phyloP scores from a whole-genome alignment of 2,329 filamentous ascomycete species.

The Karstenula rhodostoma region DNA sequence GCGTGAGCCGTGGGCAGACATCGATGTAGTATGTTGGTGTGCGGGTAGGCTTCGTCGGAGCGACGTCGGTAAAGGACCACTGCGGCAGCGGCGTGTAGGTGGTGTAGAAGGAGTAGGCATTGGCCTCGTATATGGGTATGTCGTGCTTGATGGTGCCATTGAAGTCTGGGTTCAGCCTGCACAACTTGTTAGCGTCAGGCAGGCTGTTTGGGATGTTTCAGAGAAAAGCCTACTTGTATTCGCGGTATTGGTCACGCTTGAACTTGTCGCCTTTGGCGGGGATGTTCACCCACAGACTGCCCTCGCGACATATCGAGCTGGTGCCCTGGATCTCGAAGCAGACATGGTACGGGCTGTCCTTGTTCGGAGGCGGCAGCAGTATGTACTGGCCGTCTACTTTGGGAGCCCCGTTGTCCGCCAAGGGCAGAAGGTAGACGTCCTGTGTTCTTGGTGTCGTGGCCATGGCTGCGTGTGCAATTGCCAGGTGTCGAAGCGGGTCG shows the following conservation, averaged over 20 bases:
- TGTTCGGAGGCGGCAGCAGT: slow-evolving; percentile 78
- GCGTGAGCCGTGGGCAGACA: slow-evolving; percentile 80
- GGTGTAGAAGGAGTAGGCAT: slow-evolving; percentile 93
- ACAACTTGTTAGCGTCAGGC: slow-evolving; percentile 21
- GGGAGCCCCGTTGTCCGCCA: slow-evolving; percentile 93
- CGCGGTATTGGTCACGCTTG: slow-evolving; percentile 78
- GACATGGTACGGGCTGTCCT: slow-evolving; percentile 73
- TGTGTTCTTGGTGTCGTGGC: slow-evolving; percentile 32
- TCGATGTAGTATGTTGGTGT: slow-evolving; percentile 91
- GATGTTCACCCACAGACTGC: slow-evolving; percentile 96
- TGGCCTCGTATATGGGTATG: slow-evolving; percentile 80
- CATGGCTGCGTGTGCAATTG: slow-evolving; percentile 31
- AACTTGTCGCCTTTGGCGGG: slow-evolving; percentile 80
- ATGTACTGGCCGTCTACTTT: slow-evolving; percentile 90
- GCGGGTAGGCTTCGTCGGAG: slow-evolving; percentile 65
- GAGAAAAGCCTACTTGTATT: slow-evolving; percentile 77
- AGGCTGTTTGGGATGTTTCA: neutral
- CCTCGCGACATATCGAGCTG: slow-evolving; percentile 92
- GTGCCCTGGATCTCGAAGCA: slow-evolving; percentile 93
- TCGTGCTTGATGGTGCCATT: slow-evolving; percentile 91
- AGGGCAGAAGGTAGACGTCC: slow-evolving; percentile 81
- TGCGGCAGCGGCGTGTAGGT: slow-evolving; percentile 88
- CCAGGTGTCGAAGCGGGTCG: slow-evolving; percentile 13
- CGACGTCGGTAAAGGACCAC: slow-evolving; percentile 68
- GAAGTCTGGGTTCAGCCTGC: slow-evolving; percentile 88